phyloP scores from a whole-genome alignment of 805 yeast species.

The Maudiozyma serrabonitensis region DNA sequence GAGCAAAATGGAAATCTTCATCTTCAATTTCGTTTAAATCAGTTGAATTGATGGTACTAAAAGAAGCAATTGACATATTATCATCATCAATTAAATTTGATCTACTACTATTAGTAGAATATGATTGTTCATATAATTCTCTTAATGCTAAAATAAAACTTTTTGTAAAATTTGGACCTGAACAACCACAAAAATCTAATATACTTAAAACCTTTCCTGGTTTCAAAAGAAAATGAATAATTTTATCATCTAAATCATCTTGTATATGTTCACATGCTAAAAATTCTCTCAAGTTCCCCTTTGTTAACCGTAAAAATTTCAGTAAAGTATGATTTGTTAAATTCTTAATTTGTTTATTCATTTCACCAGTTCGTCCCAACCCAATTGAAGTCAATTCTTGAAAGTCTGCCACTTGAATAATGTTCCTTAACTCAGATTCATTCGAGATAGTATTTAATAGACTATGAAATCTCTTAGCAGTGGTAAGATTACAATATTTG shows the following conservation, averaged over 20 bases:
- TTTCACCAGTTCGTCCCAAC: conserved; percentile 75
- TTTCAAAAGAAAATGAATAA: conserved; percentile 21
- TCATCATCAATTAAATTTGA: neutral
- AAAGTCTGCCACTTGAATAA: conserved; percentile 70
- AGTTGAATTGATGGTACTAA: conserved; percentile 2
- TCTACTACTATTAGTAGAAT: neutral
- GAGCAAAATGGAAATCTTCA: neutral
- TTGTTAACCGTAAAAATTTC: conserved; percentile 47
- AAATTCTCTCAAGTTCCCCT: conserved; percentile 64
- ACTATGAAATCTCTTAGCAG: conserved; percentile 71
- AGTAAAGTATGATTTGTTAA: conserved; percentile 67
- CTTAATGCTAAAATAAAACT: conserved; percentile 40
- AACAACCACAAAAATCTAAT: conserved; percentile 83
- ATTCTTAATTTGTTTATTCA: conserved; percentile 89
- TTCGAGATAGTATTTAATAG: conserved; percentile 47
- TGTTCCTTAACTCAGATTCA: conserved; percentile 40
- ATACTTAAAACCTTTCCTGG: conserved; percentile 42
- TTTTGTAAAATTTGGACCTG: conserved; percentile 49
- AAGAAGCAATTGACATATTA: neutral
- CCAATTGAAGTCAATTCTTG: conserved; percentile 86
- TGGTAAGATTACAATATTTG: conserved; percentile 61
- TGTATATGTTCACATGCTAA: conserved; percentile 79
- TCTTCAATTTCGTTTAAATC: neutral
- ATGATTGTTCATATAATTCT: conserved; percentile 11
- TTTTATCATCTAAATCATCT: conserved; percentile 58